Percentiles rank a stretch among this genome's conserved stretches.
Conservation (phyloP, 2,329 filamentous ascomycete species). For the Epichloe festucae region DNA sequence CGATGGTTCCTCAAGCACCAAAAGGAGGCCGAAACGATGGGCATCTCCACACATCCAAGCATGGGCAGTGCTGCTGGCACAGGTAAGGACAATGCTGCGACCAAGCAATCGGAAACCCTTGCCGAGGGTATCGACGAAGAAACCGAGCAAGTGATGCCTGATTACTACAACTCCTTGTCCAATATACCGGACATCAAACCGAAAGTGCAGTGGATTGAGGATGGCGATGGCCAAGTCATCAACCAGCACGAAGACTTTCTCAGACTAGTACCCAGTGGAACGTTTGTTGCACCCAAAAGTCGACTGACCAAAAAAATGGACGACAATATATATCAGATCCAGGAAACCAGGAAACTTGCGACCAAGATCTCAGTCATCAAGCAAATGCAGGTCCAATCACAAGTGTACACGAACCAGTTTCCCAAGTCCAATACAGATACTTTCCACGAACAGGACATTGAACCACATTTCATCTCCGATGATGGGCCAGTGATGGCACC, state of each 20-base stretch:
- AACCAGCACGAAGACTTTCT: constrained; percentile 80
- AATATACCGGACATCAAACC: constrained; percentile 73
- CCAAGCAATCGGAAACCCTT: constrained; percentile 55
- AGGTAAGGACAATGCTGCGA: constrained; percentile 31
- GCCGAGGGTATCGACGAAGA: constrained; percentile 92
- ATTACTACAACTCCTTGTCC: constrained; percentile 85
- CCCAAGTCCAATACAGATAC: constrained; percentile 88
- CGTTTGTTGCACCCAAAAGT: constrained; percentile 64
- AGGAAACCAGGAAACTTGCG: constrained; percentile 90
- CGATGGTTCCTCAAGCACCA: constrained; percentile 72
- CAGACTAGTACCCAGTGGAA: constrained; percentile 58
- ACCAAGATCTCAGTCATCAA: constrained; percentile 97
- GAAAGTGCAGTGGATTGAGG: constrained; percentile 76
- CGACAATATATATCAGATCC: constrained; percentile 84
- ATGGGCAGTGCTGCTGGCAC: constrained; percentile 25
- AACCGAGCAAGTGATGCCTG: constrained; percentile 71
- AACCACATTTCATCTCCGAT: constrained; percentile 80
- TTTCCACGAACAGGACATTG: constrained; percentile 75
- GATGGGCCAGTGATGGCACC: constrained; percentile 79
- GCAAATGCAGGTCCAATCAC: constrained; percentile 97
- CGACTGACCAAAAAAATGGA: constrained; percentile 69
- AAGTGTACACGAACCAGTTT: constrained; percentile 97
- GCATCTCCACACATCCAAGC: constrained; percentile 23
- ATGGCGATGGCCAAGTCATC: constrained; percentile 76
- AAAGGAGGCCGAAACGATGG: constrained; percentile 48